phyloP scores from a whole-genome alignment of 2,329 filamentous ascomycete genomes.

The Fusarium pseudonygamai region DNA sequence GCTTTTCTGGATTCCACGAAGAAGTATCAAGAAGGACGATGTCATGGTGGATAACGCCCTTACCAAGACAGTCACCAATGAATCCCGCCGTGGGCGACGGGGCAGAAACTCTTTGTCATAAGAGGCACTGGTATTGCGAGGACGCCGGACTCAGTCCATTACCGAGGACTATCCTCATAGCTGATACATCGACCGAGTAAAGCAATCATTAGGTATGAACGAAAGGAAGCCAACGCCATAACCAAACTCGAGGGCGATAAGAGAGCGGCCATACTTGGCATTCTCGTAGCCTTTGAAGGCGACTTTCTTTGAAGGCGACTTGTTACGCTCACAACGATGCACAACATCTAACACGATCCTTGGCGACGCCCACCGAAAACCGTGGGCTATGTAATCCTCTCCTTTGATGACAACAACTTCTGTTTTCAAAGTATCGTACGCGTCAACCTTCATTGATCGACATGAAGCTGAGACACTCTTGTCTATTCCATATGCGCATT shows the following conservation, averaged over 20 bases:
- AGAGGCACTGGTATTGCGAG: background rate
- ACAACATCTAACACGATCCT: background rate
- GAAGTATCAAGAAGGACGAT: conserved; percentile 9
- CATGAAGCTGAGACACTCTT: background rate
- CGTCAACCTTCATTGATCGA: background rate
- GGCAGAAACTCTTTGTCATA: conserved; percentile 21
- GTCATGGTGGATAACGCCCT: conserved; percentile 34
- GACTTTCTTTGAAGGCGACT: background rate
- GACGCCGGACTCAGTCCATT: too few relatives aligned
- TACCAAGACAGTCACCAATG: conserved; percentile 22
- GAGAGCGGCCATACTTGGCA: background rate
- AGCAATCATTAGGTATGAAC: background rate
- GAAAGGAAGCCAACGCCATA: background rate
- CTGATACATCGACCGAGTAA: background rate
- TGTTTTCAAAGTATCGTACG: background rate
- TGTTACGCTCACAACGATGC: background rate
- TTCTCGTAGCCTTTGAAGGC: background rate
- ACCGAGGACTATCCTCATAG: too few relatives aligned
- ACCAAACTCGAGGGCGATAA: background rate
- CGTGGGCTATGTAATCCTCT: background rate
- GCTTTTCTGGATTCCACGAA: conserved; percentile 35
- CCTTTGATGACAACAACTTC: background rate
- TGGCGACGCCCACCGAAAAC: background rate
- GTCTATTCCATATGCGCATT: background rate
- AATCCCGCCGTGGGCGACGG: conserved; percentile 22